Base-by-base conservation (phyloP, 257 asterid genomes). In the Lavandula angustifolia region DNA sequence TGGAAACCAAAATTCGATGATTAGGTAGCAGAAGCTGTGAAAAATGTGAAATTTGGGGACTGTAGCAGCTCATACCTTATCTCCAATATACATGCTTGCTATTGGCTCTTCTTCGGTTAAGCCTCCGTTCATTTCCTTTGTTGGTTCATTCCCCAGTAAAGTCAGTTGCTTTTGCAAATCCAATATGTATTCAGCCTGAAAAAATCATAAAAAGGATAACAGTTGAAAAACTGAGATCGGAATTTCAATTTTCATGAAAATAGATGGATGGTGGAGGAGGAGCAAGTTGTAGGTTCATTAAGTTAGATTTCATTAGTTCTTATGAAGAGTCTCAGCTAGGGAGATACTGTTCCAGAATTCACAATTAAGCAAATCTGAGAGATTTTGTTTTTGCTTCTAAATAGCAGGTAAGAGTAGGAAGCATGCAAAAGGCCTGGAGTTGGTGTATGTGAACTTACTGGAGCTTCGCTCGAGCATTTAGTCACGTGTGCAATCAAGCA, bases 401-500 rank as follows among this genome's bases (percentile, higher is more conserved):
- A 59, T 41, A 5, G 48, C 44, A 62, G 59, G 29, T 64, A 54
- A 52, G 53, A 3, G 42, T 59, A 1, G 52, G 68, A 66, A 38
- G 57, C 62, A 56, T 46, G 60, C 66, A 49, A 55, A 71, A 52
- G 35, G 48, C 35, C 51, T 14, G n/a, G n/a, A n/a, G 63, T 54
- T 60, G 43, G 60, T 50, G 60, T 38, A 62, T 70, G 34, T 73
- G 71, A 54, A 81, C 96, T 84, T 78, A 94, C 97, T 75, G 86
- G 99, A 57, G 85, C 69, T 81, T 72, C 95, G 75, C 64, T 84
- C 42, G 95, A 87, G 79, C 95, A 87, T 80, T 81, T 79, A 61
- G 95, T 94, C 76, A 90, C 91, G 43, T 94, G 99, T 34, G 95
- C 88, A 74, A 94, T 83, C 88, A 94, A 71, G 83, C 99, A 94